Percentiles rank a stretch among this genome's conserved stretches.
Conservation (phyloP, 192 early-diverging fungal species). For the Gamsiella multidivaricata region DNA sequence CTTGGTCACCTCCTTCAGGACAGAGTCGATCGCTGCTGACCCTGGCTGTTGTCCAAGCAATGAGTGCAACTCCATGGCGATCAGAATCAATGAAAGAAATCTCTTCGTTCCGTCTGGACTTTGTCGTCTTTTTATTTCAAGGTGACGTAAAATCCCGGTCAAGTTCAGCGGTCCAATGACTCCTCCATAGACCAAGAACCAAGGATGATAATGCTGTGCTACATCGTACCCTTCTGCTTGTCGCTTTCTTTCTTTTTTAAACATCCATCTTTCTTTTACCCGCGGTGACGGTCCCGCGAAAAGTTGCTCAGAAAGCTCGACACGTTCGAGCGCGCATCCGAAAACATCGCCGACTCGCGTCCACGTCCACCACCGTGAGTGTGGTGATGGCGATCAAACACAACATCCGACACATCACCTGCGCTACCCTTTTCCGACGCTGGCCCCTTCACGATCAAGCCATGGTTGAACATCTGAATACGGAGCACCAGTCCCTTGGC, state of each 20-base stretch:
- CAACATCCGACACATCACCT: not conserved
- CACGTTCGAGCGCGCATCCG: conserved; percentile 21
- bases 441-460: conserved; percentile 55
- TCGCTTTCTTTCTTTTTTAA: not conserved
- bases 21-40: not conserved
- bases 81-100: not conserved
- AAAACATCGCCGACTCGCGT: conserved; percentile 17
- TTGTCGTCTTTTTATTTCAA: no score
- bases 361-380: conserved; percentile 11
- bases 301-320: conserved; percentile 41
- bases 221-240: not conserved
- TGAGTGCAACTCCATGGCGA: conserved; percentile 35
- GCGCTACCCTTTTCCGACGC: conserved; percentile 20
- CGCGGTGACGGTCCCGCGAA: conserved; percentile 17
- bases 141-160: no score
- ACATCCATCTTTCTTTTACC: not conserved
- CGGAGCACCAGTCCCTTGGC: conserved; percentile 71
- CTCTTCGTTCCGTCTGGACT: no score
- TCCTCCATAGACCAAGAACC: not conserved
- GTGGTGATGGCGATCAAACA: not conserved
- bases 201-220: not conserved
- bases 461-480: conserved; percentile 69
- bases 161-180: no score
- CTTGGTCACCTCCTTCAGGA: not conserved
- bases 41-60: conserved; percentile 20